Evolutionary conservation across 176 grass and related monocot species (phyloP), one percentile per base, ranked within the genome.

Genomic region (Eragrostis nindensis): DNA sequence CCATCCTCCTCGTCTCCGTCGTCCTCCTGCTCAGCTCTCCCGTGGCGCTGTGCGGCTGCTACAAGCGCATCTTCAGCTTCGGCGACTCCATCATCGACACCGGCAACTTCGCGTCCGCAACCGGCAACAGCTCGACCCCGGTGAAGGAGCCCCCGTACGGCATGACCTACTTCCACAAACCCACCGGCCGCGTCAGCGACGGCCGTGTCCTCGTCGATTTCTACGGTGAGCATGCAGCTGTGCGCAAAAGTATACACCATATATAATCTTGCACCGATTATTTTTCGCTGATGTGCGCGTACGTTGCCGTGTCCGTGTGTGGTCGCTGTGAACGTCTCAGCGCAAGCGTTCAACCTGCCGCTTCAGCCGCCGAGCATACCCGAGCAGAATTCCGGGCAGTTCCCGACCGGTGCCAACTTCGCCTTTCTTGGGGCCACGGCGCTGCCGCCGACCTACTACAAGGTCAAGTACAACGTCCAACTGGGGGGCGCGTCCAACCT

Each of bases 81-180:
- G 93, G 93, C 14, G 93, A 95, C 87, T 95, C 93, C 32, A 74
- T 95, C 61, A 85, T 75, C 17, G 93, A 95, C 54, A 92, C 81
- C 2, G 90, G 93, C 25, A 95, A 97, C 71, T 76, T 64, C 4
- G 75, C 74, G 1, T 15, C 81, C 79, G 0, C n/a, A 0, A 49
- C 22, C 4, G 73, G 76, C 49, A 74, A 41, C 1, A 10, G 24
- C 3, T 13, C 62, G 7, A 47, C n/a, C 11, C 24, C 67, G 11
- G 43, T 79, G 6, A 62, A 61, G 55, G 73, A 82, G 18, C 69
- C 38, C 9, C 93, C 90, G 6, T 96, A 79, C 59, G 93, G 93
- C 75, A 27, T 84, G 85, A 92, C 90, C 15, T 93, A 66, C 73
- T 96, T 96, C 74, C 21, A 66, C 3, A 65, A 8, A 29, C 25